Conservation (phyloP, 1,139 yeast species). For the Geotrichum europaeum region DNA sequence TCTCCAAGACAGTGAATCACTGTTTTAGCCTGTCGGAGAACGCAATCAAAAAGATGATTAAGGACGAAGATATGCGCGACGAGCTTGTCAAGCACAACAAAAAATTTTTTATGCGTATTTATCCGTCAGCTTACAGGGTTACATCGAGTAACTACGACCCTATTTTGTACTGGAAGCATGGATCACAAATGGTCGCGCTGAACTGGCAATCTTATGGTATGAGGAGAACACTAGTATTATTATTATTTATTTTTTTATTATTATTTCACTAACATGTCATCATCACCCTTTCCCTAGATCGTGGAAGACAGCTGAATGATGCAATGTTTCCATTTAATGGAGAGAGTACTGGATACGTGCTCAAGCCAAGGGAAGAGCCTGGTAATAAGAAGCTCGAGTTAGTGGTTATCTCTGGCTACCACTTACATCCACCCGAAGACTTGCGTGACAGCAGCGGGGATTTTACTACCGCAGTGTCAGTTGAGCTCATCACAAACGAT, state of each 20-base stretch:
- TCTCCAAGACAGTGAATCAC: conserved; percentile 73
- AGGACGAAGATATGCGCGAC: conserved; percentile 43
- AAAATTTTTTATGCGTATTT: conserved; percentile 69
- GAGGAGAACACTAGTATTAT: neutral
- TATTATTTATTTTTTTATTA: neutral
- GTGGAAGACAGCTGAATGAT: conserved; percentile 84
- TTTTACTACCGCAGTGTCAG: neutral
- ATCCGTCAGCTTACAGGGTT: conserved; percentile 75
- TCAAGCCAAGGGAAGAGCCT: conserved; percentile 49
- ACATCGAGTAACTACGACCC: conserved; percentile 81
- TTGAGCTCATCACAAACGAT: neutral
- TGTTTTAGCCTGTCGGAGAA: conserved; percentile 84
- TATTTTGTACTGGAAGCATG: conserved; percentile 68
- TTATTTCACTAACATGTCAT: neutral
- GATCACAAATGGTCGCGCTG: conserved; percentile 92
- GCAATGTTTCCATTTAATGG: conserved; percentile 59
- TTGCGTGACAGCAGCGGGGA: neutral
- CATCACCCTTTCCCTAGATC: conserved; percentile 38
- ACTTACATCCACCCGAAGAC: neutral
- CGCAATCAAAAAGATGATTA: conserved; percentile 49
- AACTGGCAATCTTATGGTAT: conserved; percentile 84
- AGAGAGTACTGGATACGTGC: conserved; percentile 61
- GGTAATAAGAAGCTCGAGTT: neutral
- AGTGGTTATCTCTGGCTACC: neutral
- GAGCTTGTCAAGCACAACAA: conserved; percentile 69